Base-by-base conservation (phyloP, 768 basidiomycete genomes). In the Rubroboletus satanas region DNA sequence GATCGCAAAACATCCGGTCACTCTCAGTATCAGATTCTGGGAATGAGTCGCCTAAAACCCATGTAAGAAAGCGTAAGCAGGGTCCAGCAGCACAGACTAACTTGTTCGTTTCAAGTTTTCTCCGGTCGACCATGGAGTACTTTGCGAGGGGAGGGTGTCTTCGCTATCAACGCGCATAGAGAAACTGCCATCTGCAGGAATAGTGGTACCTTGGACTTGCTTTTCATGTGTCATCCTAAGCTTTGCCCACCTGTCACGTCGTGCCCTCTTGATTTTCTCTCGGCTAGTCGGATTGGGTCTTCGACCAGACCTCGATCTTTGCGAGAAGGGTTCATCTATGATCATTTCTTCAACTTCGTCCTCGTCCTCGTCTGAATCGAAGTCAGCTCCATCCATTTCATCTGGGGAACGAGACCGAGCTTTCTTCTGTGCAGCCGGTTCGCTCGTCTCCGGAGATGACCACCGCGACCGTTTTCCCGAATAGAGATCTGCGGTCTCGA, bases 271-370 rank as follows among this genome's bases (percentile, higher is more conserved):
- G 44, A 75, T 56, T 48, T 70, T 66, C 33, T 76, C 72, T 51
- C 70, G 69, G 33, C 66, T 61, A 37, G 62, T 69, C 54, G 64
- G 64, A 36, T 56, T 52, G 31, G 52, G 59, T 58, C 62, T 51
- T 55, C 58, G 39, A 55, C 62, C 18, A 23, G 56, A 56, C 41
- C 32, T 56, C 3, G 52, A 37, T 32, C 51, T 60, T 51, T 51
- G 65, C 32, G 64, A 70, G 17, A 61, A 55, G 28, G 57, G 60
- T 39, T 60, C 66, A 55, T 80, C 77, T 15, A 79, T 62, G 7
- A 80, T 57, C 79, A 85, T 83, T 41, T 75, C 74, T 51, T 80
- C 77, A 12, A 81, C 76, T 55, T 80, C 75, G 31, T 74, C 74
- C 37, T 79, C 76, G 36, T 74, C 75, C 31, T 78, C 75, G 23